A percentile compares a stretch with the other conserved stretches of the same genome.
Conservation (phyloP, 1,284 basidiomycete species). For the Flammula alnicola region DNA sequence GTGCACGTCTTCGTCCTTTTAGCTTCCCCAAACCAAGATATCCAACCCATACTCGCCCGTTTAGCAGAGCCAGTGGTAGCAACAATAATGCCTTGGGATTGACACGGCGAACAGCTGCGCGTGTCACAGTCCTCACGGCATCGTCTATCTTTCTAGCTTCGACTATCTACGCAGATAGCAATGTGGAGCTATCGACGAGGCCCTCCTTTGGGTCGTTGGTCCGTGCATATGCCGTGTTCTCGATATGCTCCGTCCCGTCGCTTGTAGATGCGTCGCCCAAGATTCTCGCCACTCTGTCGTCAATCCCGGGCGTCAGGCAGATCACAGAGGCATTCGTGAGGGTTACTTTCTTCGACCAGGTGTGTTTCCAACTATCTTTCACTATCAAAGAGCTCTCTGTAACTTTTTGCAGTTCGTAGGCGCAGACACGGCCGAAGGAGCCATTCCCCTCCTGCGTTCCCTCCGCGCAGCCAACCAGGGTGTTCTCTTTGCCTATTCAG, state of each 20-base stretch:
- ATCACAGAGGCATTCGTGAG: conserved; percentile 77
- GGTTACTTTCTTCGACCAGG: conserved; percentile 86
- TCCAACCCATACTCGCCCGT: background rate
- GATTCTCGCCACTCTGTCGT: conserved; percentile 65
- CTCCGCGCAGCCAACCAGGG: conserved; percentile 76
- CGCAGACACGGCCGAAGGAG: conserved; percentile 78
- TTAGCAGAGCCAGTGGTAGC: background rate
- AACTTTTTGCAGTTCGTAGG: conserved; percentile 74
- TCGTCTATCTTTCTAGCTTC: conserved; percentile 15
- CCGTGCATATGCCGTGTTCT: conserved; percentile 82
- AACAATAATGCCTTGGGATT: background rate
- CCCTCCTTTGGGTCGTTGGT: conserved; percentile 35
- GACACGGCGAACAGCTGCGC: conserved; percentile 16
- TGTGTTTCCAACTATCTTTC: conserved; percentile 35
- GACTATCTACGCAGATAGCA: conserved; percentile 17
- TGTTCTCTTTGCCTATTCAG: conserved; percentile 83
- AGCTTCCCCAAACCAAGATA: conserved; percentile 5
- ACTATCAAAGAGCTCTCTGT: background rate
- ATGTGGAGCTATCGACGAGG: background rate
- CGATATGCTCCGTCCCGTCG: conserved; percentile 76
- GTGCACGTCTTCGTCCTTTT: conserved; percentile 6
- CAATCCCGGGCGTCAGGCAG: conserved; percentile 69
- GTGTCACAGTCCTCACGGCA: conserved; percentile 14
- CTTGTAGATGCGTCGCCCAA: conserved; percentile 81
- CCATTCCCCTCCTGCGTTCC: conserved; percentile 64